Conservation (phyloP, 306 rosid species). For the apple (Malus domestica) region DNA sequence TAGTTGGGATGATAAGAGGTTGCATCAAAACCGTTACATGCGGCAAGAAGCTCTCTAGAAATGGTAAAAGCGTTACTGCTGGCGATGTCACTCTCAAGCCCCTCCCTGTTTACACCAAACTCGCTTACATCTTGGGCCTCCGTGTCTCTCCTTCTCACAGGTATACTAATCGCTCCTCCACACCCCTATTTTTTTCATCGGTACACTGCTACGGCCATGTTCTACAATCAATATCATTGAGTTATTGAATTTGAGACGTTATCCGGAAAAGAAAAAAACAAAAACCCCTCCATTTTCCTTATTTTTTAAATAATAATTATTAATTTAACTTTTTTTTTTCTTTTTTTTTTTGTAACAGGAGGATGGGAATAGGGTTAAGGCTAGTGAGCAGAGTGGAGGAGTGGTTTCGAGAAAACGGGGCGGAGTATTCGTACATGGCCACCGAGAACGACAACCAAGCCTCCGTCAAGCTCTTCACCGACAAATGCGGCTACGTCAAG, state of each 20-base stretch:
- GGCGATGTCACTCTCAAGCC: slow-evolving; percentile 12
- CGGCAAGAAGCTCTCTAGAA: slow-evolving; percentile 53
- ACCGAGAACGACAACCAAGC: slow-evolving; percentile 86
- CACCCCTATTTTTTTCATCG: neutral
- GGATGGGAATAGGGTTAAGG: slow-evolving; percentile 84
- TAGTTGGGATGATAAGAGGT: slow-evolving; percentile 88
- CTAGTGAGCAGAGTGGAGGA: slow-evolving; percentile 56
- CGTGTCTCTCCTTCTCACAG: slow-evolving; percentile 85
- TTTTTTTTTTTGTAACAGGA: slow-evolving; percentile 30
- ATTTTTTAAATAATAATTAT: neutral
- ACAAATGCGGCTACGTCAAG: slow-evolving; percentile 82
- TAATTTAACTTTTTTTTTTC: neutral
- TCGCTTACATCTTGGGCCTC: slow-evolving; percentile 84
- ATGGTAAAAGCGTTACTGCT: slow-evolving; percentile 15
- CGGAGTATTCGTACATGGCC: slow-evolving; percentile 85
- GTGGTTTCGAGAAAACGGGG: slow-evolving; percentile 71
- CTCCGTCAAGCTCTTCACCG: slow-evolving; percentile 68
- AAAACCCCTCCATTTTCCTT: neutral
- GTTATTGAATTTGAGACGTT: too few species aligned
- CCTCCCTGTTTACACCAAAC: slow-evolving; percentile 61
- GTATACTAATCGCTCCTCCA: slow-evolving; percentile 17
- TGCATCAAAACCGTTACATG: slow-evolving; percentile 91
- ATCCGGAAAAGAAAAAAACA: neutral
- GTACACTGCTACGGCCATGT: too few species aligned
- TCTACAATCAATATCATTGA: too few species aligned